Conservation (phyloP, 2,329 filamentous ascomycete species). For the Lecanicillium sp. region DNA sequence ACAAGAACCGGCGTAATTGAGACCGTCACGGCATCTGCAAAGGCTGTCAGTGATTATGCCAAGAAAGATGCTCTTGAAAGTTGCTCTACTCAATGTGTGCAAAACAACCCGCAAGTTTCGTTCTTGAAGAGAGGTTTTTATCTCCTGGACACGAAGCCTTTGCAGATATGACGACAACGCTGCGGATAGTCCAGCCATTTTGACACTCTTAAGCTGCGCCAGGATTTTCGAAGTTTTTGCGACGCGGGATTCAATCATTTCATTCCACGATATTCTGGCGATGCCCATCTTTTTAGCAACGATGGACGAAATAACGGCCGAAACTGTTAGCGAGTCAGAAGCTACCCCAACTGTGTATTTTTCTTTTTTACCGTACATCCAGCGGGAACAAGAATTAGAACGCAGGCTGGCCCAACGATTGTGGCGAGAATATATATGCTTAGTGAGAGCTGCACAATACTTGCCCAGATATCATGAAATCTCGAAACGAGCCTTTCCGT, state of each 20-base stretch:
- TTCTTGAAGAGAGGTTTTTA: slow-evolving; percentile 2
- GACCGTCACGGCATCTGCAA: slow-evolving; percentile 1
- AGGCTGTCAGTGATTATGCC: background rate
- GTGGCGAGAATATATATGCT: background rate
- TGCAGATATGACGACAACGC: slow-evolving; percentile 1
- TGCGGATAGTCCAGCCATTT: background rate
- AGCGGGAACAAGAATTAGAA: slow-evolving; percentile 1
- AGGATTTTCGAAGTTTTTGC: slow-evolving; percentile 2
- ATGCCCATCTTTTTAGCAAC: slow-evolving; percentile 3
- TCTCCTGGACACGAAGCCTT: background rate
- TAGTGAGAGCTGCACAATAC: background rate
- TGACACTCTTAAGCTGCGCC: slow-evolving; percentile 4
- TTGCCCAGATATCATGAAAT: background rate
- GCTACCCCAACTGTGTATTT: too few relatives aligned
- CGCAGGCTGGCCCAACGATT: background rate
- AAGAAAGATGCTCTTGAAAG: background rate
- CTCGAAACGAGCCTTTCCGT: background rate
- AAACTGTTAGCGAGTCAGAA: background rate
- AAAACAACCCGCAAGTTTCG: slow-evolving; percentile 1
- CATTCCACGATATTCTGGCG: slow-evolving; percentile 5
- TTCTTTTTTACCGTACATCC: too few relatives aligned
- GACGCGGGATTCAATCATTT: slow-evolving; percentile 1
- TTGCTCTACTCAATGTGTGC: slow-evolving; percentile 3
- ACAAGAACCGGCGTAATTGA: background rate
- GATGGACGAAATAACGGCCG: background rate